phyloP scores from a whole-genome alignment of 257 asterid species.

The Solanum pimpinellifolium region DNA sequence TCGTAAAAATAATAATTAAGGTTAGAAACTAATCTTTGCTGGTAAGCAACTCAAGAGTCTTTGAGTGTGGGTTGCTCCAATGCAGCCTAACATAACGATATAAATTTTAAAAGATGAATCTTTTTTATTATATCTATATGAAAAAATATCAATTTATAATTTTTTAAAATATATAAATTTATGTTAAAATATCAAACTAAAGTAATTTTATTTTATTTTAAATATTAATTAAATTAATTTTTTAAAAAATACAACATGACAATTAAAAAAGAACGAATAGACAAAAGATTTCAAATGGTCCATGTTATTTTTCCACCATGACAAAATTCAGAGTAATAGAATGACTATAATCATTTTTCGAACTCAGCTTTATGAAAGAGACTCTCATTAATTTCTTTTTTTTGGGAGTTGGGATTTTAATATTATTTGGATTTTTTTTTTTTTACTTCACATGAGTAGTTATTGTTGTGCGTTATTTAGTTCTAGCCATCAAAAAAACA shows the following conservation, averaged over 20 bases:
- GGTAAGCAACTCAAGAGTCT: neutral
- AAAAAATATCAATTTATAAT: no score
- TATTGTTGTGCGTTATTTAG: neutral
- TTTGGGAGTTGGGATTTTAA: slow-evolving; percentile 1
- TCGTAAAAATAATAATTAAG: neutral
- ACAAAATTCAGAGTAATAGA: neutral
- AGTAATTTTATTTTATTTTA: no score
- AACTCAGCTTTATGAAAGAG: neutral
- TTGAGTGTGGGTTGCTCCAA: neutral
- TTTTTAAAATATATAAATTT: accelerated
- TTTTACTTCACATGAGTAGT: no score
- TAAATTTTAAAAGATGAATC: no score
- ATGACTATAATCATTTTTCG: neutral
- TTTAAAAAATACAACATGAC: no score
- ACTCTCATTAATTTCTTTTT: neutral
- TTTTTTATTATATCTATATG: no score
- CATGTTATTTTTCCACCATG: slow-evolving; percentile 5
- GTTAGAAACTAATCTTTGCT: neutral
- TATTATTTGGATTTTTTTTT: neutral
- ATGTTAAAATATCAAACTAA: no score
- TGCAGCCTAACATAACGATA: neutral
- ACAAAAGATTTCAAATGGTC: slow-evolving; percentile 19
- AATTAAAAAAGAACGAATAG: no score
- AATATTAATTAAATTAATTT: no score
- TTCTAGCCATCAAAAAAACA: neutral